These are phyloP conservation scores for Verbascum thapsus DNA, from an alignment of 257 asterid species.

Conservation along the genomic window DNA sequence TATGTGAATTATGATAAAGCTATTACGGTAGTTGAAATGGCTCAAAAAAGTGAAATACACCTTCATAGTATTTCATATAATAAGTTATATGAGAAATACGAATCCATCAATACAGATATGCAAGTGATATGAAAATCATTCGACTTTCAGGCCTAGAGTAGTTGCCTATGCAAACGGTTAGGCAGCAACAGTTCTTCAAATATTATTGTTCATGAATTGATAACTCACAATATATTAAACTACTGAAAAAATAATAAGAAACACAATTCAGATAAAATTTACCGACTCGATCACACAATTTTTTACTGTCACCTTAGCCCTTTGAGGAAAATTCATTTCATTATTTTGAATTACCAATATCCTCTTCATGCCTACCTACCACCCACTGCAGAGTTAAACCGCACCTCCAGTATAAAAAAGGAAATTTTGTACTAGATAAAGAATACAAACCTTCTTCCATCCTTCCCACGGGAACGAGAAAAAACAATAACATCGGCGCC, in stretches of 20 bases:
- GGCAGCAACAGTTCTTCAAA: slow-evolving; percentile 2
- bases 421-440: slow-evolving; percentile 12
- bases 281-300: slow-evolving; percentile 8
- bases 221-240: not conserved
- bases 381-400: slow-evolving; percentile 17
- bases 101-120: not conserved
- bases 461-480: slow-evolving; percentile 67
- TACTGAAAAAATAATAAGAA: not conserved
- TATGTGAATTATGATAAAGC: not conserved
- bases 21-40: not conserved
- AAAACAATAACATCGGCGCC: slow-evolving; percentile 98
- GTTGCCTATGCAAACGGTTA: not conserved
- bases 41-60: not conserved
- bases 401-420: slow-evolving; percentile 7
- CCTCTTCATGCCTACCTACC: not conserved
- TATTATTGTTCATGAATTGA: not conserved
- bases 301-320: slow-evolving; percentile 5
- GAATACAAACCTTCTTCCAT: slow-evolving; percentile 63
- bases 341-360: slow-evolving; percentile 5
- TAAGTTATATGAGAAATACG: not conserved
- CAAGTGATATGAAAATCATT: not conserved
- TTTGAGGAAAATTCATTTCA: slow-evolving; percentile 4
- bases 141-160: not conserved
- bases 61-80: not conserved
- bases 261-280: not conserved